Evolutionary conservation across 1,284 basidiomycete genomes (phyloP).

Genomic region (Sporisorium iseilematis-ciliati): DNA sequence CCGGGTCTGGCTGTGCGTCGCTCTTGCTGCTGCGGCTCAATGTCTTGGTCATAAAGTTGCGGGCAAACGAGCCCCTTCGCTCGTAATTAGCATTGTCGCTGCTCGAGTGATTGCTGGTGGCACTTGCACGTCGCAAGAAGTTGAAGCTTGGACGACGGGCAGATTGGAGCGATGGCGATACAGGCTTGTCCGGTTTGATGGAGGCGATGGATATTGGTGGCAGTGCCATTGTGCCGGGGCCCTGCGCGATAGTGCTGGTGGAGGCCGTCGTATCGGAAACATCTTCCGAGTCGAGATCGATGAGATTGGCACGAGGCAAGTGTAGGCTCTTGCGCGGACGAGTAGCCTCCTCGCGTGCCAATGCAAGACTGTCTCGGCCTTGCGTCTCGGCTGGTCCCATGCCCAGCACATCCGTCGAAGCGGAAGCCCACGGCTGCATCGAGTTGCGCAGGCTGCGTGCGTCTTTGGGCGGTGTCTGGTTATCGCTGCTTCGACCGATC

Average conservation of each 20-base stretch:
- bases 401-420: conserved; percentile 43
- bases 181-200: conserved; percentile 23
- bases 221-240: conserved; percentile 2
- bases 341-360: conserved; percentile 37
- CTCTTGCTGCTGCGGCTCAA: conserved; percentile 37
- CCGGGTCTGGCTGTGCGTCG: conserved; percentile 11
- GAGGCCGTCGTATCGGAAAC: conserved; percentile 6
- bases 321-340: conserved; percentile 41
- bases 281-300: conserved; percentile 23
- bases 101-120: conserved; percentile 25
- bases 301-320: conserved; percentile 25
- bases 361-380: conserved; percentile 32
- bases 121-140: conserved; percentile 39
- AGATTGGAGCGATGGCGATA: conserved; percentile 22
- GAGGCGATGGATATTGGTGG: conserved; percentile 21
- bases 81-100: conserved; percentile 22
- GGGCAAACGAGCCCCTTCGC: conserved; percentile 36
- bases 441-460: conserved; percentile 26
- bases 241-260: conserved; percentile 2
- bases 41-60: conserved; percentile 37
- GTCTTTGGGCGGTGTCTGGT: conserved; percentile 4
- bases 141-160: conserved; percentile 38
- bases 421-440: conserved; percentile 47
- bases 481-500: conserved; percentile 18
- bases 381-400: conserved; percentile 4